phyloP scores from a whole-genome alignment of 192 early-diverging fungal genomes.

The Mortierella antarctica region DNA sequence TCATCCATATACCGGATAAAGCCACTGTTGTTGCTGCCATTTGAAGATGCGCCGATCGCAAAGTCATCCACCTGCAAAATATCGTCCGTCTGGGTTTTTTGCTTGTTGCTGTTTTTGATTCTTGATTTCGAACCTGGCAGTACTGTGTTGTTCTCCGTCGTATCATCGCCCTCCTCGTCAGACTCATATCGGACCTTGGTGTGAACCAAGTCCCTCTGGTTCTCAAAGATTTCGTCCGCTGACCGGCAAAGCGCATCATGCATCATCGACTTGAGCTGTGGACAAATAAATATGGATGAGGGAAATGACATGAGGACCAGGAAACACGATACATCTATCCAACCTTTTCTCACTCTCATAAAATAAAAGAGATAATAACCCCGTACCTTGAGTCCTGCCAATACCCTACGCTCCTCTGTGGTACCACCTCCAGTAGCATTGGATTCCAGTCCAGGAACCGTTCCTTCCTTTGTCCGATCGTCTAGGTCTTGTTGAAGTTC shows the following conservation, averaged over 20 bases:
- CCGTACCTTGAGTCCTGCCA: conserved; percentile 33
- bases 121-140: background rate
- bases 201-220: conserved; percentile 35
- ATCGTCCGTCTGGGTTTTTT: background rate
- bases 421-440: background rate
- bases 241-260: conserved; percentile 37
- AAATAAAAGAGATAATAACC: background rate
- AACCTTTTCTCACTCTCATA: background rate
- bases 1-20: conserved; percentile 34
- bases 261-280: conserved; percentile 35
- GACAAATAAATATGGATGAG: background rate
- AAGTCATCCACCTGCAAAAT: conserved; percentile 8
- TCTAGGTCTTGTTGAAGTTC: conserved; percentile 43
- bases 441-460: conserved; percentile 13
- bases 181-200: conserved; percentile 39
- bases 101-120: background rate
- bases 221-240: conserved; percentile 40
- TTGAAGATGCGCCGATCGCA: background rate
- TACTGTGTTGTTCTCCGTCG: background rate
- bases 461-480: conserved; percentile 37
- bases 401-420: conserved; percentile 24
- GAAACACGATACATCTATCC: background rate
- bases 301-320: background rate
- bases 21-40: background rate
- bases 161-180: conserved; percentile 19